These are phyloP conservation scores for Ceratobasidium sp. DNA, from an alignment of 1,284 basidiomycete genomes.

Conservation along the genomic window DNA sequence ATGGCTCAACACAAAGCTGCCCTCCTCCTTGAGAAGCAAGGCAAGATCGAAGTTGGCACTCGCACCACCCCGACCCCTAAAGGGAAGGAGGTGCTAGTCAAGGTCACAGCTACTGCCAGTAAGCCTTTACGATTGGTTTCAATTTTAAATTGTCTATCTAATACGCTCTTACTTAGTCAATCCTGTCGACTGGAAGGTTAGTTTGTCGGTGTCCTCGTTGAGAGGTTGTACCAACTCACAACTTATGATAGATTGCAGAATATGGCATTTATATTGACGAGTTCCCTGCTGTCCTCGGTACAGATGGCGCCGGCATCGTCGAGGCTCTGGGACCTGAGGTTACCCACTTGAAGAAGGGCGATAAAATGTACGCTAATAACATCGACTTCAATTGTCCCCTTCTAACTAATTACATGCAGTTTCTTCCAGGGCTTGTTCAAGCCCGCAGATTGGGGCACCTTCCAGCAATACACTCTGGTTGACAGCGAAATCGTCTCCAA, in stretches of 20 bases:
- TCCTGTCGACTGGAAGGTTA: slow-evolving; percentile 38
- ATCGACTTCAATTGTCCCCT: not conserved
- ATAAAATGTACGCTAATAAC: slow-evolving; percentile 40
- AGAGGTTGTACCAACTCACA: not conserved
- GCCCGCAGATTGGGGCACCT: slow-evolving; percentile 6
- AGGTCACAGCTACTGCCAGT: slow-evolving; percentile 54
- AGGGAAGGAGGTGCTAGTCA: slow-evolving; percentile 59
- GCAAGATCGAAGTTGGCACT: slow-evolving; percentile 48
- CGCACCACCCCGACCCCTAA: slow-evolving; percentile 55
- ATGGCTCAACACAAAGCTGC: slow-evolving; percentile 48
- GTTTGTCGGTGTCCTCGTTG: not conserved
- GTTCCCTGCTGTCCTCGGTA: slow-evolving; percentile 32
- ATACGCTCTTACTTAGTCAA: slow-evolving; percentile 17
- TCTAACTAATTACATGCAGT: slow-evolving; percentile 3
- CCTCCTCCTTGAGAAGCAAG: slow-evolving; percentile 47
- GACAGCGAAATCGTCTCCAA: slow-evolving; percentile 4
- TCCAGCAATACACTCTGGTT: slow-evolving; percentile 30
- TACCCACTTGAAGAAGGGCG: slow-evolving; percentile 23
- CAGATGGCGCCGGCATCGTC: slow-evolving; percentile 25
- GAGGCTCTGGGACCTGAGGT: slow-evolving; percentile 1
- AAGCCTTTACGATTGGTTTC: not conserved
- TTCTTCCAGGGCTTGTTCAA: slow-evolving; percentile 20
- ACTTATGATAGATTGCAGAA: not conserved
- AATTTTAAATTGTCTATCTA: not conserved
- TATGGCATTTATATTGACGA: not conserved